Percentiles rank a stretch among this genome's conserved stretches.
These are phyloP conservation scores for Paraglomus brasilianum DNA, from an alignment of 192 early-diverging fungal species.

Conservation along the genomic window DNA sequence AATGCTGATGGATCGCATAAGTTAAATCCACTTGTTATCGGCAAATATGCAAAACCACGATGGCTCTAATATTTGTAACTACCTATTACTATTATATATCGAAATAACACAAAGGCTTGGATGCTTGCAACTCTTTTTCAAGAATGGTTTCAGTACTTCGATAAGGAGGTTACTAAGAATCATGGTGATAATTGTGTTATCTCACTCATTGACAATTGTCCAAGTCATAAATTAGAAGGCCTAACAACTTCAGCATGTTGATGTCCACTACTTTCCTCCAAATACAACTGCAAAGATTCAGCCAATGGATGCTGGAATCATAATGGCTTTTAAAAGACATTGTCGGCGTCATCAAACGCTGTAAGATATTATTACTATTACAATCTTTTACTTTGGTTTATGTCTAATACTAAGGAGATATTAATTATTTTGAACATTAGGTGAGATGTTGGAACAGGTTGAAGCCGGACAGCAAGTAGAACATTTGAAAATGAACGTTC, in stretches of 20 bases:
- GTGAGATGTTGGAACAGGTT: too few relatives aligned
- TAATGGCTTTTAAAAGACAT: slow-evolving; percentile 17
- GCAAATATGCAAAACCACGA: slow-evolving; percentile 24
- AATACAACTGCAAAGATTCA: slow-evolving; percentile 5
- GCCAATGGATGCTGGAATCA: slow-evolving; percentile 2
- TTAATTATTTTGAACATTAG: too few relatives aligned
- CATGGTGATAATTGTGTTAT: slow-evolving; percentile 1
- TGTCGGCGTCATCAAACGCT: background rate
- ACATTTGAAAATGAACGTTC: too few relatives aligned
- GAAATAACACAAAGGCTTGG: slow-evolving; percentile 20
- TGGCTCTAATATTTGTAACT: slow-evolving; percentile 20
- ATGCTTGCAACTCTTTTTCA: slow-evolving; percentile 23
- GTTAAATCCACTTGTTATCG: slow-evolving; percentile 18
- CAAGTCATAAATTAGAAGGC: slow-evolving; percentile 21
- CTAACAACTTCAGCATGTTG: too few relatives aligned
- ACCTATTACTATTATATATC: slow-evolving; percentile 13
- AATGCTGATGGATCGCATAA: slow-evolving; percentile 28
- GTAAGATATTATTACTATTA: too few relatives aligned
- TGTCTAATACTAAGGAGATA: too few relatives aligned
- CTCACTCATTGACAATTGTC: slow-evolving; percentile 17
- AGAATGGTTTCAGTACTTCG: slow-evolving; percentile 20
- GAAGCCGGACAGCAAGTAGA: too few relatives aligned
- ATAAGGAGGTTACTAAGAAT: slow-evolving; percentile 16
- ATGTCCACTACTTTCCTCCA: slow-evolving; percentile 4
- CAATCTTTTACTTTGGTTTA: too few relatives aligned